Evolutionary conservation across 371 early-diverging fungal species (phyloP).

Genomic region (Zopfochytrium polystomum): DNA sequence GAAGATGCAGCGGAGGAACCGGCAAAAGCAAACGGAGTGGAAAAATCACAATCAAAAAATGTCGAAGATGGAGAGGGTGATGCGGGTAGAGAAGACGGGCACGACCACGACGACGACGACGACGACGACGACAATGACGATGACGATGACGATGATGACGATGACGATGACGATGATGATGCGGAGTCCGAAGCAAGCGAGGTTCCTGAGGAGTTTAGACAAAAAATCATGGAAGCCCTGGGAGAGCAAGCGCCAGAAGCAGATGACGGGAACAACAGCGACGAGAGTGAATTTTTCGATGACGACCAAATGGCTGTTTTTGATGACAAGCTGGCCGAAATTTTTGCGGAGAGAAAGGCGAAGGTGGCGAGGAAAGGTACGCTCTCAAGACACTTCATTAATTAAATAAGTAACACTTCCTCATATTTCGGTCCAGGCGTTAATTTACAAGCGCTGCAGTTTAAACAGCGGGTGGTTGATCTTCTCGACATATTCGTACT

Average conservation of each 20-base stretch:
- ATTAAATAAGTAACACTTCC: neutral
- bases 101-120: conserved; percentile 19
- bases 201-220: conserved; percentile 35
- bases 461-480: conserved; percentile 84
- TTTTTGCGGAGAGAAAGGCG: conserved; percentile 69
- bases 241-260: conserved; percentile 12
- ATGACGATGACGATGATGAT: conserved; percentile 21
- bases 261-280: conserved; percentile 46
- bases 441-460: conserved; percentile 75
- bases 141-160: conserved; percentile 26
- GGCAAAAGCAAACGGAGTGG: conserved; percentile 42
- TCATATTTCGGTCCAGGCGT: conserved; percentile 37
- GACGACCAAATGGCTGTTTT: conserved; percentile 92
- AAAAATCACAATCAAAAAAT: conserved; percentile 45
- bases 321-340: conserved; percentile 86
- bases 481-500: conserved; percentile 72
- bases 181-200: conserved; percentile 38
- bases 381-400: conserved; percentile 8
- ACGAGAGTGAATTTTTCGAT: conserved; percentile 68
- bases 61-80: conserved; percentile 46
- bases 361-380: conserved; percentile 66
- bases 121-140: conserved; percentile 30
- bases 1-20: conserved; percentile 60
- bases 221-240: conserved; percentile 29
- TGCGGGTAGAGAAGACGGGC: conserved; percentile 19